phyloP scores from a whole-genome alignment of 2,329 filamentous ascomycete species.

The Beauveria sp. region DNA sequence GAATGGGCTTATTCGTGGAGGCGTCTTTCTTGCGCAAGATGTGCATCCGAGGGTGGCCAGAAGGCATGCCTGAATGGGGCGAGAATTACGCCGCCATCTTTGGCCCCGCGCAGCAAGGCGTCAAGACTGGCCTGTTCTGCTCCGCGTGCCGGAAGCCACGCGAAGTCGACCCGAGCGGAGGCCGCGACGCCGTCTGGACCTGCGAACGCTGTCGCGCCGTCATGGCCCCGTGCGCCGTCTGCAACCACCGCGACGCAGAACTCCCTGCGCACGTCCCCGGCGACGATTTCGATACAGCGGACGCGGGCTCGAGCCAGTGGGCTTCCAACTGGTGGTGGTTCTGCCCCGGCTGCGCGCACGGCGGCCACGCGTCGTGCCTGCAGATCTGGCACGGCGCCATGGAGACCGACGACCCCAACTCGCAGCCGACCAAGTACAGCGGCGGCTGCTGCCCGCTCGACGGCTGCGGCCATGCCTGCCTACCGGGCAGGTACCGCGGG shows the following conservation, averaged over 20 bases:
- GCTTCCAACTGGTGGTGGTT: slow-evolving; percentile 49
- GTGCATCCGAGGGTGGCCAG: slow-evolving; percentile 49
- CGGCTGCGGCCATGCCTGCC: slow-evolving; percentile 56
- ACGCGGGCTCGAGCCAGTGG: slow-evolving; percentile 17
- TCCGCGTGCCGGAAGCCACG: slow-evolving; percentile 48
- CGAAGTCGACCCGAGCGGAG: slow-evolving; percentile 40
- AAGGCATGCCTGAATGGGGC: slow-evolving; percentile 43
- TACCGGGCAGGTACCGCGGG: slow-evolving; percentile 48
- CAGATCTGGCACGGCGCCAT: slow-evolving; percentile 47
- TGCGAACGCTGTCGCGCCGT: slow-evolving; percentile 47
- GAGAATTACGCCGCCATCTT: slow-evolving; percentile 49
- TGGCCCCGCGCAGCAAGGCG: slow-evolving; percentile 43
- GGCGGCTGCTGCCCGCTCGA: slow-evolving; percentile 58
- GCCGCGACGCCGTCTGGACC: slow-evolving; percentile 42
- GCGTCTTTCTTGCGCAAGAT: slow-evolving; percentile 55
- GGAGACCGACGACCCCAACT: slow-evolving; percentile 17
- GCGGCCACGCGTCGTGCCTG: slow-evolving; percentile 53
- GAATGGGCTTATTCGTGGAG: slow-evolving; percentile 52
- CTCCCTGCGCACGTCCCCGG: slow-evolving; percentile 29
- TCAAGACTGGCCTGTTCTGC: slow-evolving; percentile 47
- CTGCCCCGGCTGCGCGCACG: slow-evolving; percentile 54
- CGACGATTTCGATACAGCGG: slow-evolving; percentile 22
- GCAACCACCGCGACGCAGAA: slow-evolving; percentile 44
- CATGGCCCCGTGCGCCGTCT: slow-evolving; percentile 53
- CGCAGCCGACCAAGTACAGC: slow-evolving; percentile 27